Base-by-base conservation (phyloP, 1,139 yeast species). In the Yamadazyma siamensis region DNA sequence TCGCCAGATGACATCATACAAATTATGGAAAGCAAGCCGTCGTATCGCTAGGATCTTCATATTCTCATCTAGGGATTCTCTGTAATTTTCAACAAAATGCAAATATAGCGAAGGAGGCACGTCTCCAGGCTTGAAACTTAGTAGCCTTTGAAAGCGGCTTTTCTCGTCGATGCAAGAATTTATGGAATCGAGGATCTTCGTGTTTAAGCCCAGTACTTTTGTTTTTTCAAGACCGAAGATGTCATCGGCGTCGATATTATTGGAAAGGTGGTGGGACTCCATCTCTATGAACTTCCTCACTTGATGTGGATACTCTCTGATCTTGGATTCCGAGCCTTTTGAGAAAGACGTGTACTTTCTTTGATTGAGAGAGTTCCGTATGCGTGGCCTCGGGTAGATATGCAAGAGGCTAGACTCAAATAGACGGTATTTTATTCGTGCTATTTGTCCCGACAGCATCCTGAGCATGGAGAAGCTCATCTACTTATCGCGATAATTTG, bases 111-210 rank as follows among this genome's bases (percentile, higher is more conserved):
- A 35, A 5, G 66, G 61, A 26, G 59, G 61, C 10, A 66, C 50
- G 8, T 51, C 38, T 6, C 52, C 41, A 1, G 72, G 71, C 29
- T 56, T 58, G 39, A 54, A 57, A 0, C 64, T 50, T 18, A 66
- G 43, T 12, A 63, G 41, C 13, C 52, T 43, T 23, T 50, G 46
- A 14, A 66, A 45, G 30, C 53, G 52, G 35, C 56, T 61, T 32
- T 59, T 50, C 22, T 42, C 46, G 34, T 64, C 72, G 12, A 61
- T 31, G 17, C 52, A 27, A n/a, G 45, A 46, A 24, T 42, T 40
- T 9, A 56, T 15, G 4, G 33, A 27, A 7, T 3, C 10, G 8
- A 6, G 10, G 4, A 43, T 29, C 1, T 25, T 30, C 3, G 35
- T 30, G 23, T 33, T 31, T 11, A 44, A 16, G 7, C 19, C 27